Evolutionary conservation across 306 rosid genomes (phyloP).

Genomic region (Trifolium pratense): DNA sequence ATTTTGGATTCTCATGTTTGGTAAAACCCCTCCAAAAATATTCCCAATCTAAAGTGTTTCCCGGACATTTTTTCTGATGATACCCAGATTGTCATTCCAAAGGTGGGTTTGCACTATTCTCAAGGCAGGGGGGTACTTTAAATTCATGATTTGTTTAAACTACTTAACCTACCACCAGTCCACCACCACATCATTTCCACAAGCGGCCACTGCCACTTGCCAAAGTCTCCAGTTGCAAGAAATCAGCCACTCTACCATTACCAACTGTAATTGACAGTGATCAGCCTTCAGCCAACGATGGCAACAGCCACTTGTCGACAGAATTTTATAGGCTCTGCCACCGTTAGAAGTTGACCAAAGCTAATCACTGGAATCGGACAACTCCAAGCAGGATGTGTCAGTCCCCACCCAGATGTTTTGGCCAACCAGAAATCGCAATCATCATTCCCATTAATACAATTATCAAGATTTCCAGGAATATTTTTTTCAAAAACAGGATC

Average conservation of each 20-base stretch:
- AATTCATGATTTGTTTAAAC: background rate
- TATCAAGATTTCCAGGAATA: slow-evolving; percentile 21
- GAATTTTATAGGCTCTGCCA: slow-evolving; percentile 12
- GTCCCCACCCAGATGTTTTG: slow-evolving; percentile 21
- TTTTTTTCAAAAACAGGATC: slow-evolving; percentile 6
- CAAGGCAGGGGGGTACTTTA: background rate
- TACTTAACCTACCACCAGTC: background rate
- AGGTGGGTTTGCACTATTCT: slow-evolving; percentile 3
- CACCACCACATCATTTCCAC: background rate
- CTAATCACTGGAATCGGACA: slow-evolving; percentile 1
- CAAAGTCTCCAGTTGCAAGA: background rate
- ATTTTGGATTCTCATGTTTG: slow-evolving; percentile 2
- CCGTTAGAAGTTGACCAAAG: background rate
- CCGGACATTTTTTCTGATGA: background rate
- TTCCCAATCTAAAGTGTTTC: background rate
- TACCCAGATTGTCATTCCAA: background rate
- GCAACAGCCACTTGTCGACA: slow-evolving; percentile 11
- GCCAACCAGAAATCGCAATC: slow-evolving; percentile 7
- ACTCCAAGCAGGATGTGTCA: background rate
- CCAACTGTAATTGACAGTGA: slow-evolving; percentile 7
- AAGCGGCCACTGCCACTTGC: background rate
- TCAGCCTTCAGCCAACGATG: background rate
- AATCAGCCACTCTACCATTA: background rate
- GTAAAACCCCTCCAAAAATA: slow-evolving; percentile 12
- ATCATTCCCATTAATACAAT: slow-evolving; percentile 7